Base-by-base conservation (phyloP, 139 green algal species). In the Auxenochlorella pyrenoidosa region DNA sequence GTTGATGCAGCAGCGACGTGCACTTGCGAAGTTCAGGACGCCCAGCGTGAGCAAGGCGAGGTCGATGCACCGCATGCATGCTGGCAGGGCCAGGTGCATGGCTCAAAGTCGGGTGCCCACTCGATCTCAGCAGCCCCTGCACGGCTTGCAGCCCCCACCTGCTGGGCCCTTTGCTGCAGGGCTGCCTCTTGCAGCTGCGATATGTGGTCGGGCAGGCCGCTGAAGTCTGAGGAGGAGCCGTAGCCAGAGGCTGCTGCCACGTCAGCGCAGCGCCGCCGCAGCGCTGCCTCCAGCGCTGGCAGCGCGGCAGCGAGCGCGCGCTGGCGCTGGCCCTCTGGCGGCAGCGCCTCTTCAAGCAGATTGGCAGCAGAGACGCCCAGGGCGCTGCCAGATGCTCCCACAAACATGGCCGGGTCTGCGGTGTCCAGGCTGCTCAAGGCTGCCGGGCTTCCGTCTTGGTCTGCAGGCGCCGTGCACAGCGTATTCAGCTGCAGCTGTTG, bases 161-260 rank as follows among this genome's bases (percentile, higher is more conserved):
- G 54, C 19, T 41, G 30, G 0, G 38, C 73, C 54, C 36, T 51
- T 54, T 82, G 71, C 43, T 40, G 26, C 24, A 65, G 22, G 12
- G 66, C 63, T 18, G 40, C 51, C 28, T 30, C 51, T 38, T 36
- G 34, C 71, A 87, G 83, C 83, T 75, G 83, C 19, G 71, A 13
- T 16, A 87, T n/a, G 54, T 87, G 72, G 54, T 87, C 83, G 60
- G 70, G n/a, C 72, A 87, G 72, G 26, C 71, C 51, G 54, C n/a
- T 41, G 38, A n/a, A 71, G 78, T 83, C 78, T 30, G 28, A 34
- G 51, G 78, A 43, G n/a, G 78, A 26, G 30, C 32, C 51, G 41
- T 85, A 85, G 40, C 80, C 80, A 28, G 22, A 77, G 60, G 60
- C 80, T 0, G 63, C 41, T 30, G 80, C 80, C 38, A 85, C 63